These are phyloP conservation scores for Xylaria curta DNA, from an alignment of 495 filamentous ascomycete species.

Conservation along the genomic window DNA sequence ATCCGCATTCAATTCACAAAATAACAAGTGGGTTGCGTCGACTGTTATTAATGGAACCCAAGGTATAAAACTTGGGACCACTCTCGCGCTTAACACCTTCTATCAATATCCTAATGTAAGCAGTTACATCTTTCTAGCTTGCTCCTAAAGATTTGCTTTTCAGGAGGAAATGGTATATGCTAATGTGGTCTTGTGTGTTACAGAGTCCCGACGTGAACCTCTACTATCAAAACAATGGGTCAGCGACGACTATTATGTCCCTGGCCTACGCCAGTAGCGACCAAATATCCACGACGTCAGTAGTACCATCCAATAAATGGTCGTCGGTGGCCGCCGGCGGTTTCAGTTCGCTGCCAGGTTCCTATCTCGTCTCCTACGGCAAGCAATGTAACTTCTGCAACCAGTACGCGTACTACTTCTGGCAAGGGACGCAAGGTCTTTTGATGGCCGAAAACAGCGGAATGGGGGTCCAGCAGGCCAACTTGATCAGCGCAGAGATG, in stretches of 20 bases:
- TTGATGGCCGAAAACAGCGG: conserved; percentile 32
- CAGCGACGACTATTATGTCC: conserved; percentile 33
- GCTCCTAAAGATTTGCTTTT: not conserved
- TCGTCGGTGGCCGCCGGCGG: conserved; percentile 28
- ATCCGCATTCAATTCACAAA: conserved; percentile 38
- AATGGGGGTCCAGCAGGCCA: conserved; percentile 20
- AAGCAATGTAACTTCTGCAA: conserved; percentile 39
- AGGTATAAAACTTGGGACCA: conserved; percentile 33
- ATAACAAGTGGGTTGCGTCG: conserved; percentile 35
- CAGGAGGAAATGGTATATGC: conserved; percentile 2
- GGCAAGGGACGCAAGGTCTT: conserved; percentile 33
- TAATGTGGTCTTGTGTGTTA: conserved; percentile 19
- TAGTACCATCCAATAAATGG: conserved; percentile 33
- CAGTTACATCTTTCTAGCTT: not conserved
- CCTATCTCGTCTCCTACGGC: conserved; percentile 36
- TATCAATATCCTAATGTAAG: conserved; percentile 31
- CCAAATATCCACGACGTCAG: conserved; percentile 27
- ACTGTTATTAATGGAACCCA: conserved; percentile 36
- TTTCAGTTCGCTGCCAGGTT: conserved; percentile 36
- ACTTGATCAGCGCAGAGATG: conserved; percentile 21
- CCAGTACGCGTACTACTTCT: conserved; percentile 39
- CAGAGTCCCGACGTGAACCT: conserved; percentile 38
- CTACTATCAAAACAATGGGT: conserved; percentile 38
- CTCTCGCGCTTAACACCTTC: conserved; percentile 34
- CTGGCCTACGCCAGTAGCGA: conserved; percentile 29